Conservation (phyloP, 2,329 filamentous ascomycete genomes). For the Didymella segeticola region DNA sequence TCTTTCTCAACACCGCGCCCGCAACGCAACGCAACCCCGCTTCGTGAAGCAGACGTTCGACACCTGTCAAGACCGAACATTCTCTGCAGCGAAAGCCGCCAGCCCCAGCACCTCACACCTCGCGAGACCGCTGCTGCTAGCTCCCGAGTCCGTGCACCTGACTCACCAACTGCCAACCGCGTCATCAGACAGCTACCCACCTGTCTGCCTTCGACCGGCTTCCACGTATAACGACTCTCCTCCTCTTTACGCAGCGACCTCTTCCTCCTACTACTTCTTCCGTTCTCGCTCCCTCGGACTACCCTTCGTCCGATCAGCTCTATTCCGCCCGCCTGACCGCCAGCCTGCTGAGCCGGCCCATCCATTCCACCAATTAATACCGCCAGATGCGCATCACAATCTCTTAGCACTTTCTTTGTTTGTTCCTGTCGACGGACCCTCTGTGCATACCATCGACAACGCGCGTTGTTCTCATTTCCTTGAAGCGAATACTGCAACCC, state of each 20-base stretch:
- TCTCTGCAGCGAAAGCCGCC: conserved; percentile 35
- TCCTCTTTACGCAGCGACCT: conserved; percentile 48
- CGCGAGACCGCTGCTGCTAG: conserved; percentile 17
- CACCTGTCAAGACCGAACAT: conserved; percentile 28
- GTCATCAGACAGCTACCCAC: conserved; percentile 35
- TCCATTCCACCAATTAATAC: conserved; percentile 49
- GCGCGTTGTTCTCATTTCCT: conserved; percentile 35
- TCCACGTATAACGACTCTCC: conserved; percentile 50
- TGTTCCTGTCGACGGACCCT: conserved; percentile 47
- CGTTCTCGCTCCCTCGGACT: conserved; percentile 37
- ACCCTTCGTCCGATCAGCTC: conserved; percentile 30
- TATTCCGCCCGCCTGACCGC: conserved; percentile 30
- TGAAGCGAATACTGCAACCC: conserved; percentile 35
- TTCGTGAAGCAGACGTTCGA: conserved; percentile 35
- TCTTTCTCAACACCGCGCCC: conserved; percentile 22
- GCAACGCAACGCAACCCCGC: conserved; percentile 21
- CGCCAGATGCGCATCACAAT: conserved; percentile 54
- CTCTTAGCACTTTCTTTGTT: conserved; percentile 52
- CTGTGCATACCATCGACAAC: conserved; percentile 51
- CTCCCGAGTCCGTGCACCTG: conserved; percentile 45
- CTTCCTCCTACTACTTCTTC: conserved; percentile 26
- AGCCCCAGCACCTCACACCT: conserved; percentile 31
- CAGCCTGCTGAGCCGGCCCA: conserved; percentile 50
- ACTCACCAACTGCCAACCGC: conserved; percentile 42
- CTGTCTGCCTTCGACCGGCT: conserved; percentile 38